A percentile compares a stretch with the other conserved stretches of the same genome.
phyloP scores from a whole-genome alignment of 805 yeast species.

The Metschnikowia gruessii region DNA sequence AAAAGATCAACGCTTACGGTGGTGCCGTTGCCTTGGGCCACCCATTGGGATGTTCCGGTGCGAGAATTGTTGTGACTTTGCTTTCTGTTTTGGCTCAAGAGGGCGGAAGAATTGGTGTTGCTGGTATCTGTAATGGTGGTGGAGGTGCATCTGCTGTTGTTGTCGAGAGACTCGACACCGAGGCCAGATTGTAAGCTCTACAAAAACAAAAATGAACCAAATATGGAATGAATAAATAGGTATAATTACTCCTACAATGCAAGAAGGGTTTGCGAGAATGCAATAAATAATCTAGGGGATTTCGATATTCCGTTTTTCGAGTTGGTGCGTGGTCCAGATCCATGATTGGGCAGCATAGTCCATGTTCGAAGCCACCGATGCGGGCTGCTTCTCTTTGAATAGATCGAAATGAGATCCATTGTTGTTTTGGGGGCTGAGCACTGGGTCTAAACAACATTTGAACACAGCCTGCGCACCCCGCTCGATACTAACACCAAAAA shows the following conservation, averaged over 20 bases:
- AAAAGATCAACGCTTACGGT: conserved; percentile 84
- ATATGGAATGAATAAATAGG: neutral
- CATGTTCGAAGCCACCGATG: conserved; percentile 52
- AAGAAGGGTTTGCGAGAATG: too few species aligned
- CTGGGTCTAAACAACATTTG: conserved; percentile 56
- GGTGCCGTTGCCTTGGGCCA: conserved; percentile 97
- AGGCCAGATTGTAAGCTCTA: conserved; percentile 32
- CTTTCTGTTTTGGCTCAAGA: conserved; percentile 79
- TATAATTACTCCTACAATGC: neutral
- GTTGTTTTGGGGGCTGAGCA: conserved; percentile 47
- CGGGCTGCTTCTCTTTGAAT: conserved; percentile 49
- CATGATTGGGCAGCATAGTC: conserved; percentile 67
- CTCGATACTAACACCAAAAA: conserved; percentile 70
- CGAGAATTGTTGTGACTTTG: conserved; percentile 87
- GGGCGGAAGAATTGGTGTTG: conserved; percentile 77
- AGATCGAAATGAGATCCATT: conserved; percentile 66
- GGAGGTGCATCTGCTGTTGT: conserved; percentile 97
- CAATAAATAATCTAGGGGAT: conserved; percentile 15
- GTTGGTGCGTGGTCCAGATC: conserved; percentile 71
- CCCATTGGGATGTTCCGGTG: conserved; percentile 96
- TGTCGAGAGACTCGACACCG: conserved; percentile 58
- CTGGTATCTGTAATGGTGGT: conserved; percentile 98
- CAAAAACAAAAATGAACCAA: neutral
- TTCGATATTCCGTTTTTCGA: conserved; percentile 46
- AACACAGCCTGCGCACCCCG: conserved; percentile 67